These are phyloP conservation scores for Craterostigma plantagineum DNA, from an alignment of 257 asterid genomes.

Conservation along the genomic window DNA sequence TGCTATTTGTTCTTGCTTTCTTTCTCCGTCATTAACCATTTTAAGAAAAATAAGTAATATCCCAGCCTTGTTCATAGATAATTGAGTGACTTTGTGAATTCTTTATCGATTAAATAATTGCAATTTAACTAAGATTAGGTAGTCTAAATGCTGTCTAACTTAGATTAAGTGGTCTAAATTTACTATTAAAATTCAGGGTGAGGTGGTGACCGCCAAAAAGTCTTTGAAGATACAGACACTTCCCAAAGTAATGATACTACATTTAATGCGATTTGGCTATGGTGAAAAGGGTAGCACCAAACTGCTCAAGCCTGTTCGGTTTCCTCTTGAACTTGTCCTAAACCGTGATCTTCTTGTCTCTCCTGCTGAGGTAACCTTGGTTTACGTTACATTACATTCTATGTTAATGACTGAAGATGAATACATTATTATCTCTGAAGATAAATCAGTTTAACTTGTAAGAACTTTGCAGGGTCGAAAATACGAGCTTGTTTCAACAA, in stretches of 20 bases:
- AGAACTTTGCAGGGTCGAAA: constrained; percentile 75
- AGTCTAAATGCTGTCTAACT: no score
- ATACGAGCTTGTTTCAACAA: constrained; percentile 63
- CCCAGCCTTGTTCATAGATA: no score
- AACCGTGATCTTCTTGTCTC: constrained; percentile 65
- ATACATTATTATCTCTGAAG: not conserved
- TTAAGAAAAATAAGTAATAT: no score
- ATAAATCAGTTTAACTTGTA: no score
- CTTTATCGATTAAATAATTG: no score
- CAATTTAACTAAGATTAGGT: no score
- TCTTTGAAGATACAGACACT: constrained; percentile 50
- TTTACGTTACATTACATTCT: not conserved
- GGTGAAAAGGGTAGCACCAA: constrained; percentile 71
- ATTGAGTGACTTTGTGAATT: no score
- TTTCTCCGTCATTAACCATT: no score
- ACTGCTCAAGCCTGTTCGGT: constrained; percentile 55
- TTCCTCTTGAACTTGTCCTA: constrained; percentile 56
- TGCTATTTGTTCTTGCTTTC: not conserved
- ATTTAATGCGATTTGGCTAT: constrained; percentile 75
- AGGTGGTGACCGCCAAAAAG: constrained; percentile 60
- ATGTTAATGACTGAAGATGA: not conserved
- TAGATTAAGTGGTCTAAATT: constrained; percentile 6
- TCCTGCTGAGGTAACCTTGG: constrained; percentile 43
- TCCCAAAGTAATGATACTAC: constrained; percentile 76
- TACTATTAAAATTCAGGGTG: constrained; percentile 30